Evolutionary conservation across 2,329 filamentous ascomycete genomes (phyloP).

Genomic region (Leptographium radiaticola): DNA sequence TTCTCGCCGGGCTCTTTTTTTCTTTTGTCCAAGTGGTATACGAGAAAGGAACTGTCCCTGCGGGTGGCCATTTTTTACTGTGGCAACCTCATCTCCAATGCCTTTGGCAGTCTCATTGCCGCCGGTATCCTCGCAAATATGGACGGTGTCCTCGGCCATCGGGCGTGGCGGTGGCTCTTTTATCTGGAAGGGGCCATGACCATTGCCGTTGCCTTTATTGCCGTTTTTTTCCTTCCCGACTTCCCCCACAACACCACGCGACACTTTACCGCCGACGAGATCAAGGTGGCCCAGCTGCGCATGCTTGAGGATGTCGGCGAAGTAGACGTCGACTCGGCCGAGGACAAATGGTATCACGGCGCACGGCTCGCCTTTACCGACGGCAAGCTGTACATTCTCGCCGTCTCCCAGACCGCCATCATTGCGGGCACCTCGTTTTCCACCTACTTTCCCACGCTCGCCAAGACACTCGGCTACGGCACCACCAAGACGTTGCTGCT

Average conservation of each 20-base stretch:
- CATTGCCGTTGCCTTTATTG: conserved; percentile 36
- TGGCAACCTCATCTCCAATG: conserved; percentile 10
- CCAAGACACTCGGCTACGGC: conserved; percentile 51
- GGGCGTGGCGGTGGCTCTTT: conserved; percentile 34
- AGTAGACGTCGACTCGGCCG: conserved; percentile 33
- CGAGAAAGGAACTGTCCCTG: conserved; percentile 9
- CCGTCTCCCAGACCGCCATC: conserved; percentile 17
- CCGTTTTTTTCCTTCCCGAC: conserved; percentile 54
- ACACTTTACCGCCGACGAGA: conserved; percentile 45
- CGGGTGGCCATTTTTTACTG: conserved; percentile 12
- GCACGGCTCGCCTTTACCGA: conserved; percentile 45
- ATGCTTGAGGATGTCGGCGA: conserved; percentile 44
- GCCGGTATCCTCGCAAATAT: conserved; percentile 40
- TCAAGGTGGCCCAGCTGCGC: conserved; percentile 36
- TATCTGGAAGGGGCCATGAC: conserved; percentile 43
- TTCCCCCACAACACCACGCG: conserved; percentile 36
- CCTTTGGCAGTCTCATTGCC: conserved; percentile 8
- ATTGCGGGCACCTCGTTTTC: conserved; percentile 25
- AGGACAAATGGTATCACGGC: conserved; percentile 37
- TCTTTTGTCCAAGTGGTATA: conserved; percentile 12
- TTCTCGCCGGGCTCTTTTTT: conserved; percentile 42
- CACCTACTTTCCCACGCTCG: conserved; percentile 57
- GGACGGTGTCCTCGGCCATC: conserved; percentile 33
- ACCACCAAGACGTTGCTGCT: conserved; percentile 47
- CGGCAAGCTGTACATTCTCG: conserved; percentile 48